phyloP scores from a whole-genome alignment of 495 filamentous ascomycete species.

The Ramalina peruviana region DNA sequence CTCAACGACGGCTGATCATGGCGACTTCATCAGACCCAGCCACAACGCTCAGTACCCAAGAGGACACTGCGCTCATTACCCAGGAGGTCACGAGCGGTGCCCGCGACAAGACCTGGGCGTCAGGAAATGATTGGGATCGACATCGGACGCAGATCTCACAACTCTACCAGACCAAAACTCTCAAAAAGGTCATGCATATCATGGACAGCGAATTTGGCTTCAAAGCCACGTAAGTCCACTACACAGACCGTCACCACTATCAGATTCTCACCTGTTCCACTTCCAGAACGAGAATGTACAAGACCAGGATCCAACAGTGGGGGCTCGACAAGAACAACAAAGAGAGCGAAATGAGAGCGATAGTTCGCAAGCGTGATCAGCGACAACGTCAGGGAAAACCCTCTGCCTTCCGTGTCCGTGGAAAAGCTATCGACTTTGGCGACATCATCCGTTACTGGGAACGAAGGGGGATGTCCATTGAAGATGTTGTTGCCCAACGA shows the following conservation, averaged over 20 bases:
- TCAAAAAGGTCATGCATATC: slow-evolving; percentile 4
- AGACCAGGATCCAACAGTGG: slow-evolving; percentile 18
- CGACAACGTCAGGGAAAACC: slow-evolving; percentile 1
- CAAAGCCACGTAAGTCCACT: slow-evolving; percentile 16
- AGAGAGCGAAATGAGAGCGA: slow-evolving; percentile 18
- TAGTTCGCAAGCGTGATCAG: slow-evolving; percentile 17
- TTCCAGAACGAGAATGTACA: slow-evolving; percentile 12
- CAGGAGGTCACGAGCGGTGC: neutral
- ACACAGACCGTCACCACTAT: neutral
- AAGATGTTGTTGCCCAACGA: slow-evolving; percentile 2
- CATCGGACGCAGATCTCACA: slow-evolving; percentile 1
- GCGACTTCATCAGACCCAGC: neutral
- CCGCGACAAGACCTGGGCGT: neutral
- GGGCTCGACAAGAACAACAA: slow-evolving; percentile 20
- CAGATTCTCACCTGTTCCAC: neutral
- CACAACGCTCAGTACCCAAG: neutral
- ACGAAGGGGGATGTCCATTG: neutral
- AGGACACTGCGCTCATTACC: neutral
- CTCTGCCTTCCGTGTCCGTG: slow-evolving; percentile 1
- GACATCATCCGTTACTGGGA: slow-evolving; percentile 3
- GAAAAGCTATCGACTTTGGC: neutral
- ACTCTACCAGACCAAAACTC: slow-evolving; percentile 6
- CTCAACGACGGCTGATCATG: neutral
- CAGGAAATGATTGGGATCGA: neutral
- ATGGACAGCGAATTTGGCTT: slow-evolving; percentile 18